Evolutionary conservation across 257 asterid species (phyloP), one percentile per base, ranked within the genome.

Genomic region (Solanum pimpinellifolium): DNA sequence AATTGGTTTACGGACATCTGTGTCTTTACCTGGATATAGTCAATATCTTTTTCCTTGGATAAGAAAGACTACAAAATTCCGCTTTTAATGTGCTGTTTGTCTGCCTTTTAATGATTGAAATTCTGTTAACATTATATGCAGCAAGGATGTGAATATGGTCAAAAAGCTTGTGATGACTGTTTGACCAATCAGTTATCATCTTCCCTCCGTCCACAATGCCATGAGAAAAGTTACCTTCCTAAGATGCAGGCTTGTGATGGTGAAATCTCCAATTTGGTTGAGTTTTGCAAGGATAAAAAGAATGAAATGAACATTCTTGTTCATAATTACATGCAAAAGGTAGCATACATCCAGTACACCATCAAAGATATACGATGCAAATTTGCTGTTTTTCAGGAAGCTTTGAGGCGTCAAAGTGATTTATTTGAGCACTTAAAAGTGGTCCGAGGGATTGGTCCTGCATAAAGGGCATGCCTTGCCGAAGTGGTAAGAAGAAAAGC

Each of bases 141-240:
- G 99, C 87, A 97, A 97, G 91, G 99, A 97, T 87, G 98, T 95
- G 81, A 92, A 89, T 86, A 96, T 98, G 39, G 99, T 97, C 44
- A 96, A 95, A 94, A 97, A 93, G 90, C 98, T 97, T 29, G 98
- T 97, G 99, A 95, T 88, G 99, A 97, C 72, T 93, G 97, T 87
- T 92, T 95, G 78, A 89, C 96, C 60, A 88, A 94, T 89, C 92
- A 95, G 90, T 89, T 94, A 86, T 90, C 98, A 44, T 92, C 99
- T 87, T 94, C 99, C 66, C 93, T 97, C 86, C 98, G 99, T 78
- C 99, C 99, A 75, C 99, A 94, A 52, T 92, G 94, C 90, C 99
- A 97, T 65, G 98, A 93, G 46, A 93, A 92, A 87, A 94, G 86
- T 90, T 93, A 92, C 89, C 95, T 97, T 81, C 98, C 97, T 35